Conservation (phyloP, 148 eudicot genomes). For the Chenopodium suecicum region DNA sequence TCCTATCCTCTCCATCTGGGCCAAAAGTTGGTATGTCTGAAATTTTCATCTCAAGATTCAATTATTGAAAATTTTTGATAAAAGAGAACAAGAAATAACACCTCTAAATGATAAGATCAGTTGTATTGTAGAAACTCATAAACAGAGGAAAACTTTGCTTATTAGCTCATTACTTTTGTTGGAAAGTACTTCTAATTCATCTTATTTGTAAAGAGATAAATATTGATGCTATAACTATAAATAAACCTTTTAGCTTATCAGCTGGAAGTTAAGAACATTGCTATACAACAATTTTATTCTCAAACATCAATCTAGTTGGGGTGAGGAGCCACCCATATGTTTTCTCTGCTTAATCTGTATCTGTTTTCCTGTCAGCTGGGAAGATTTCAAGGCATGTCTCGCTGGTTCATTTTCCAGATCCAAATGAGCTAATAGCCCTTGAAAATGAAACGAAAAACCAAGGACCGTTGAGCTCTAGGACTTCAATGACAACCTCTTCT, state of each 20-base stretch:
- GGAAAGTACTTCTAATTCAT: neutral
- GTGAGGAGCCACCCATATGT: neutral
- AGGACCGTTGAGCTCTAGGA: slow-evolving; percentile 35
- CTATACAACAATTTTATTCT: neutral
- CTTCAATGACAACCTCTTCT: slow-evolving; percentile 43
- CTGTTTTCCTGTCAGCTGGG: slow-evolving; percentile 49
- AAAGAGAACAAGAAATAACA: neutral
- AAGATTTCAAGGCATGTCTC: slow-evolving; percentile 77
- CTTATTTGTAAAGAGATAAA: neutral
- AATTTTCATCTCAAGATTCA: neutral
- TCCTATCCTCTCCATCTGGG: slow-evolving; percentile 50
- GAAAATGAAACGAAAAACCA: slow-evolving; percentile 20
- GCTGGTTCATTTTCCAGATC: slow-evolving; percentile 77
- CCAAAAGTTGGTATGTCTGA: slow-evolving; percentile 55
- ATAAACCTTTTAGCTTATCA: neutral
- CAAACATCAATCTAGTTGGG: neutral
- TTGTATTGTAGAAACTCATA: too few relatives aligned
- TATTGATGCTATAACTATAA: too few relatives aligned
- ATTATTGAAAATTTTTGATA: too few relatives aligned
- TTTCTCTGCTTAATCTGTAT: neutral
- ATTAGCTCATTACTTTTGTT: neutral
- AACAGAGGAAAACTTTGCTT: neutral
- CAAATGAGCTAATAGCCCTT: slow-evolving; percentile 43
- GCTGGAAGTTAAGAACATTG: neutral
- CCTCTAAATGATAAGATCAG: neutral